Conservation (phyloP, 768 basidiomycete genomes). For the Naganishia randhawae region DNA sequence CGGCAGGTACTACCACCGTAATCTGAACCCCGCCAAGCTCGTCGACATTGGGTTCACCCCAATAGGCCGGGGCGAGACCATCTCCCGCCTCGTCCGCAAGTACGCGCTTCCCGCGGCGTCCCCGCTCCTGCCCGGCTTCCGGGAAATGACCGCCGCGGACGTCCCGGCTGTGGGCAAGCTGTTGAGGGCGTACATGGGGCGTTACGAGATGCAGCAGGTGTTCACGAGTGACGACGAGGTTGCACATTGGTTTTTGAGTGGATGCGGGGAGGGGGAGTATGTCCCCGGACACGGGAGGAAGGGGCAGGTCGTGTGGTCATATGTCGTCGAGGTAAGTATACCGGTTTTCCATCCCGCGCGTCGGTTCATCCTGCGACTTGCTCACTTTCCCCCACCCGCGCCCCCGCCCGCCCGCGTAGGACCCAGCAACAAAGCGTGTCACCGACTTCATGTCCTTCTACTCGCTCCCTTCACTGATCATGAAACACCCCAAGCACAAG, state of each 20-base stretch:
- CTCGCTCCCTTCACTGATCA: conserved; percentile 88
- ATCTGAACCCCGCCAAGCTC: conserved; percentile 85
- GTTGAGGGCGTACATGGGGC: conserved; percentile 70
- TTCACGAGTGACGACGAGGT: conserved; percentile 69
- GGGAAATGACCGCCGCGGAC: conserved; percentile 84
- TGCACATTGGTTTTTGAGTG: conserved; percentile 81
- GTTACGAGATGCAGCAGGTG: conserved; percentile 77
- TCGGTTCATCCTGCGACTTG: not conserved
- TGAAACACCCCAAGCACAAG: conserved; percentile 66
- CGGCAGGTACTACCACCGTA: conserved; percentile 81
- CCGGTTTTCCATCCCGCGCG: not conserved
- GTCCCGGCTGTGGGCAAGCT: conserved; percentile 67
- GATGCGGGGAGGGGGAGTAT: conserved; percentile 60
- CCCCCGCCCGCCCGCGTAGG: conserved; percentile 53
- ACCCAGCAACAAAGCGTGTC: conserved; percentile 73
- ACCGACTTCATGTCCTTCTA: conserved; percentile 98
- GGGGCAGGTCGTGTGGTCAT: conserved; percentile 90
- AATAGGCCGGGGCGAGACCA: conserved; percentile 78
- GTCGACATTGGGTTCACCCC: conserved; percentile 84
- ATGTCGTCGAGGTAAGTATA: conserved; percentile 78
- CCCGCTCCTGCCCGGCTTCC: conserved; percentile 58
- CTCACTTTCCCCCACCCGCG: not conserved
- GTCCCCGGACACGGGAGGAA: conserved; percentile 57
- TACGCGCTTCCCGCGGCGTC: conserved; percentile 62
- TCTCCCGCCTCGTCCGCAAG: conserved; percentile 79